Evolutionary conservation across 2,329 filamentous ascomycete species (phyloP).

Genomic region (Knufia fluminis): DNA sequence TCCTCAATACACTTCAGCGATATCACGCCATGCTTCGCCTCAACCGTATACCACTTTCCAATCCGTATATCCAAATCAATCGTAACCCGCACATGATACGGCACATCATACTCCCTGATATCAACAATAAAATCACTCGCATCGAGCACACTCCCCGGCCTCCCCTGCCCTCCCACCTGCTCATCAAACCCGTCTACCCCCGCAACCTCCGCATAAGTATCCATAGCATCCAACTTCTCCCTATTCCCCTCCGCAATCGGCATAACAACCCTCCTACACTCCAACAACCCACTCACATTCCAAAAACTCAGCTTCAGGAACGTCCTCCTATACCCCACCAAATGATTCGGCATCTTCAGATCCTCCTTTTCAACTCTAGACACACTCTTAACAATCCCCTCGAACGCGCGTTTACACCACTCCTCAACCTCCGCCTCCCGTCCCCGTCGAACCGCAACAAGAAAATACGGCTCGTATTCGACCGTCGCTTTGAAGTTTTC

Average conservation of each 20-base stretch:
- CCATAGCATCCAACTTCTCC: slow-evolving; percentile 92
- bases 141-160: slow-evolving; percentile 72
- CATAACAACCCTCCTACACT: slow-evolving; percentile 73
- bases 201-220: slow-evolving; percentile 86
- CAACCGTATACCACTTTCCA: slow-evolving; percentile 93
- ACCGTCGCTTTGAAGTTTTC: slow-evolving; percentile 91
- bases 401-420: slow-evolving; percentile 72
- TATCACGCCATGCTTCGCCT: slow-evolving; percentile 82
- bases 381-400: slow-evolving; percentile 71
- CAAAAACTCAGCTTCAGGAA: slow-evolving; percentile 80
- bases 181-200: slow-evolving; percentile 78
- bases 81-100: slow-evolving; percentile 96
- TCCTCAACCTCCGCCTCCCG: slow-evolving; percentile 91
- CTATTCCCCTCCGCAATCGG: slow-evolving; percentile 94
- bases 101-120: slow-evolving; percentile 98
- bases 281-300: slow-evolving; percentile 77
- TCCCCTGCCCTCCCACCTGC: too few species aligned
- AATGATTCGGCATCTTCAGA: slow-evolving; percentile 86
- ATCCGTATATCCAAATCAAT: slow-evolving; percentile 96
- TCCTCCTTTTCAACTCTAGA: slow-evolving; percentile 84
- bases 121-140: slow-evolving; percentile 97
- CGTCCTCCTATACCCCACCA: slow-evolving; percentile 79
- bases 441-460: slow-evolving; percentile 80
- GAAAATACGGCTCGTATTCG: slow-evolving; percentile 93
- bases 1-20: slow-evolving; percentile 80